Evolutionary conservation across 257 asterid species (phyloP).

Genomic region (Salvia hispanica): DNA sequence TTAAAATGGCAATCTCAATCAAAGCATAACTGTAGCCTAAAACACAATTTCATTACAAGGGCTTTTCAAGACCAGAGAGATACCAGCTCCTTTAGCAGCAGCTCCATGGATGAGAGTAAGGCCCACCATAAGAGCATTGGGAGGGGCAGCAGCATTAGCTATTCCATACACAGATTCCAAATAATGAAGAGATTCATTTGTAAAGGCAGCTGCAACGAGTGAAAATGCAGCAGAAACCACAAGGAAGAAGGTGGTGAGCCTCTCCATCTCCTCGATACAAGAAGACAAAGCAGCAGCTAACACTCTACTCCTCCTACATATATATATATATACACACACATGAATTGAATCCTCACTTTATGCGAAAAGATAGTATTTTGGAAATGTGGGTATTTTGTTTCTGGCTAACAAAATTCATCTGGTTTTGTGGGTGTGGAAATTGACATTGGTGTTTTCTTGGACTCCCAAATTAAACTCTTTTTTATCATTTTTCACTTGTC

Average conservation of each 20-base stretch:
- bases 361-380: constrained; percentile 1
- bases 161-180: constrained; percentile 54
- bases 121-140: constrained; percentile 62
- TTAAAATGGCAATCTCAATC: not conserved
- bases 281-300: not conserved
- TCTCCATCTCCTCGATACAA: constrained; percentile 30
- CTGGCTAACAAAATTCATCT: constrained; percentile 26
- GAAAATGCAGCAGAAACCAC: constrained; percentile 32
- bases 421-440: not conserved
- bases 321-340: constrained; percentile 9
- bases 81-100: constrained; percentile 85
- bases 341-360: not conserved
- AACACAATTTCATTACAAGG: not conserved
- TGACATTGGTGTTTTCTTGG: not conserved
- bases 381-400: constrained; percentile 1
- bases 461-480: not conserved
- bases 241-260: constrained; percentile 30
- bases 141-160: constrained; percentile 39
- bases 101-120: constrained; percentile 82
- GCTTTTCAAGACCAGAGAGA: not conserved
- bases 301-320: too few species aligned
- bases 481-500: not conserved
- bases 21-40: not conserved
- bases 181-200: constrained; percentile 38
- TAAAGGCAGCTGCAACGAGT: constrained; percentile 35